These are phyloP conservation scores for Flaveria sonorensis DNA, from an alignment of 129 eudicot species.

Conservation along the genomic window DNA sequence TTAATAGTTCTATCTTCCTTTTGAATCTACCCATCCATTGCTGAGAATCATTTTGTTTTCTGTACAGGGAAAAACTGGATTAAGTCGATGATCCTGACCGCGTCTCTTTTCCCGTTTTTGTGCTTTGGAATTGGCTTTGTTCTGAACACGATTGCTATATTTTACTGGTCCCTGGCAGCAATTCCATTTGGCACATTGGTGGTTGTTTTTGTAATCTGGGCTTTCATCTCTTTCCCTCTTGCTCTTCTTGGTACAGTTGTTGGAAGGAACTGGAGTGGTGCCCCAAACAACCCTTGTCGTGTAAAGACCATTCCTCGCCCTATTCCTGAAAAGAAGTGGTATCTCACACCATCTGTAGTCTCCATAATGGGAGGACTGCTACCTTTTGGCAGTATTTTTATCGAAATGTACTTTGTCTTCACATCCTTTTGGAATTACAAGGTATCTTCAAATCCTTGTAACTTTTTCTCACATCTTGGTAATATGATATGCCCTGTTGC, in stretches of 20 bases:
- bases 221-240: constrained; percentile 75
- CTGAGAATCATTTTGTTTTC: background rate
- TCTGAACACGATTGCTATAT: constrained; percentile 73
- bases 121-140: constrained; percentile 82
- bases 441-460: constrained; percentile 41
- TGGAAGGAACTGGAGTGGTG: constrained; percentile 88
- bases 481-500: background rate
- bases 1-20: background rate
- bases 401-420: constrained; percentile 91
- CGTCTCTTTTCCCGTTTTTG: constrained; percentile 76
- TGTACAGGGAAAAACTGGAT: constrained; percentile 77
- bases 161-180: constrained; percentile 82
- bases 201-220: constrained; percentile 81
- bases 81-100: constrained; percentile 79
- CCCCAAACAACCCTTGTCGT: constrained; percentile 90
- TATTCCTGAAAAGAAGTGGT: constrained; percentile 90
- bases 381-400: constrained; percentile 84
- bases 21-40: background rate
- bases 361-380: constrained; percentile 83
- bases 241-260: constrained; percentile 89
- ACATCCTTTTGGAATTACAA: constrained; percentile 93
- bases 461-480: background rate
- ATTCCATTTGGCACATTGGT: constrained; percentile 88
- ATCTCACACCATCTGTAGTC: constrained; percentile 74
- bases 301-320: constrained; percentile 92